A percentile compares a stretch with the other conserved stretches of the same genome.
These are phyloP conservation scores for Komagataea norvegica DNA, from an alignment of 1,139 yeast species.

Conservation along the genomic window DNA sequence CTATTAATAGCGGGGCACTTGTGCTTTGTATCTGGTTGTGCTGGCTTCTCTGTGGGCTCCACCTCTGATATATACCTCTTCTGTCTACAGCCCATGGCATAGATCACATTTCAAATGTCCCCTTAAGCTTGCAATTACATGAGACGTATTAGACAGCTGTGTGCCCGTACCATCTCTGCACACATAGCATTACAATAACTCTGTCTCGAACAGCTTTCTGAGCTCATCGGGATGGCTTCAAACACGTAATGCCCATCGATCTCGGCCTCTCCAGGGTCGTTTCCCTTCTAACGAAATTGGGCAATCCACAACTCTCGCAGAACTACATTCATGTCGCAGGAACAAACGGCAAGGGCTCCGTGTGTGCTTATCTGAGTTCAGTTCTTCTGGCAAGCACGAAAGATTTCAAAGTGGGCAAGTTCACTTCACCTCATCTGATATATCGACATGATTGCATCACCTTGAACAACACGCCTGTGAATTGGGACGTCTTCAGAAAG, in stretches of 20 bases:
- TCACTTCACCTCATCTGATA: slow-evolving; percentile 82
- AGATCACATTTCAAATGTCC: no score
- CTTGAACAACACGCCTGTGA: slow-evolving; percentile 56
- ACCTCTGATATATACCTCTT: no score
- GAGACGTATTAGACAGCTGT: no score
- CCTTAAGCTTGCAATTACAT: no score
- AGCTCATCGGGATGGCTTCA: neutral
- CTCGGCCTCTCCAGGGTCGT: slow-evolving; percentile 64
- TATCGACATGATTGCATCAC: slow-evolving; percentile 71
- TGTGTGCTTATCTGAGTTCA: slow-evolving; percentile 71
- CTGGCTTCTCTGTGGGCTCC: no score
- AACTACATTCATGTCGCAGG: slow-evolving; percentile 84
- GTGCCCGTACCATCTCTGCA: no score
- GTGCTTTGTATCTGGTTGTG: no score
- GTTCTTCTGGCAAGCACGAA: slow-evolving; percentile 42
- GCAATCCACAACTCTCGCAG: slow-evolving; percentile 62
- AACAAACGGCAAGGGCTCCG: slow-evolving; percentile 93
- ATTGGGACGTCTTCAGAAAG: slow-evolving; percentile 39
- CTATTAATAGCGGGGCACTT: no score
- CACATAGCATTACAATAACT: no score
- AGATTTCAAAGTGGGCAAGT: slow-evolving; percentile 58
- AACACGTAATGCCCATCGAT: slow-evolving; percentile 41
- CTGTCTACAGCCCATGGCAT: no score
- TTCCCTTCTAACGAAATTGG: slow-evolving; percentile 51
- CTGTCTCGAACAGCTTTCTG: no score